Conservation (phyloP, 768 basidiomycete genomes). For the Podaxis sp. region DNA sequence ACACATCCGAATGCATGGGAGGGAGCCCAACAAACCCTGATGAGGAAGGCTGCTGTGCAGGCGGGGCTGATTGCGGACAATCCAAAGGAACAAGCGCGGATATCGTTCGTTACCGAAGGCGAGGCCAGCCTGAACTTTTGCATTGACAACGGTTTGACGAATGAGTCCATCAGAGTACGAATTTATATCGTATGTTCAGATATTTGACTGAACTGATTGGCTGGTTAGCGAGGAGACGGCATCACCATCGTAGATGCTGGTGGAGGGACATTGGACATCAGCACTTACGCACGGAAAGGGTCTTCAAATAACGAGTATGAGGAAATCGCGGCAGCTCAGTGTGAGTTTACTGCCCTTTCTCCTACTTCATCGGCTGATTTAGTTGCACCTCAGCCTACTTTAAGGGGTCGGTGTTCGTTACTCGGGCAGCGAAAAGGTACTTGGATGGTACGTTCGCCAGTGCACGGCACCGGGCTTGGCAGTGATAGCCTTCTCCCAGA, state of each 20-base stretch:
- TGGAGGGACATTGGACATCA: slow-evolving; percentile 60
- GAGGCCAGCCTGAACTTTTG: slow-evolving; percentile 58
- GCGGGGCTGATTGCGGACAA: slow-evolving; percentile 44
- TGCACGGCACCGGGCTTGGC: neutral
- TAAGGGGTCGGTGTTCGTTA: slow-evolving; percentile 46
- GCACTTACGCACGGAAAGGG: slow-evolving; percentile 42
- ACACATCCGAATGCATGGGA: slow-evolving; percentile 59
- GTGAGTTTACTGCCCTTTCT: slow-evolving; percentile 20
- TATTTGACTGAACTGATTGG: neutral
- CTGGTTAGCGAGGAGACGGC: slow-evolving; percentile 40
- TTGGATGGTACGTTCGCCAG: slow-evolving; percentile 32
- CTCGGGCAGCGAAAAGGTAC: slow-evolving; percentile 33
- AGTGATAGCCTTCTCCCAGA: slow-evolving; percentile 3
- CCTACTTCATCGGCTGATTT: neutral
- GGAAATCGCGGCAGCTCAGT: slow-evolving; percentile 44
- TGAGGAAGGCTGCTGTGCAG: slow-evolving; percentile 44
- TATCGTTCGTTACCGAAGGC: slow-evolving; percentile 54
- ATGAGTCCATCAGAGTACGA: slow-evolving; percentile 15
- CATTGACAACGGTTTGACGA: slow-evolving; percentile 16
- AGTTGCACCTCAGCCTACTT: slow-evolving; percentile 33
- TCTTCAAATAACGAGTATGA: slow-evolving; percentile 25
- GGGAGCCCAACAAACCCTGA: slow-evolving; percentile 47
- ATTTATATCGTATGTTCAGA: neutral
- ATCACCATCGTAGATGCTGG: slow-evolving; percentile 61
- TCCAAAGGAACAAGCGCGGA: slow-evolving; percentile 31